Evolutionary conservation across 192 early-diverging fungal genomes (phyloP).

Genomic region (Tieghemiomyces parasiticus): DNA sequence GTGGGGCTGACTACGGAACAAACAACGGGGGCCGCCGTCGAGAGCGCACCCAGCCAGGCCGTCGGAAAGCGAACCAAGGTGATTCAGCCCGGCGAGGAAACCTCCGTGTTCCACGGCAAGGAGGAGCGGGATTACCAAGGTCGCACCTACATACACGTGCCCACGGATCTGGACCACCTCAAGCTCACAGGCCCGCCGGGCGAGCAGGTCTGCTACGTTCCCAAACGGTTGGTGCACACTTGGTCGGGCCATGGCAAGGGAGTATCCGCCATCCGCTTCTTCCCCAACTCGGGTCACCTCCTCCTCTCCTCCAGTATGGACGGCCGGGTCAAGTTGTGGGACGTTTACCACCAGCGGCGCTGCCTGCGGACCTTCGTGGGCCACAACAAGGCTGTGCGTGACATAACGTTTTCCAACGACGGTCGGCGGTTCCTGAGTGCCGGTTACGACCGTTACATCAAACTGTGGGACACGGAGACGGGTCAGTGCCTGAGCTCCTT

Average conservation of each 20-base stretch:
- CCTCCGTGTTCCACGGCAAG: conserved; percentile 75
- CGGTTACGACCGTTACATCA: conserved; percentile 82
- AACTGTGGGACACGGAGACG: conserved; percentile 98
- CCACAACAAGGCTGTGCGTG: conserved; percentile 85
- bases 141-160: conserved; percentile 91
- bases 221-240: conserved; percentile 75
- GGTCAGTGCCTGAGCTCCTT: conserved; percentile 71
- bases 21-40: conserved; percentile 29
- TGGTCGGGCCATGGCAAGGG: conserved; percentile 89
- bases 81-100: conserved; percentile 42
- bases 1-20: conserved; percentile 21
- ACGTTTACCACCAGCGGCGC: conserved; percentile 81
- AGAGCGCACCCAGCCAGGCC: conserved; percentile 2
- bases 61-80: background rate
- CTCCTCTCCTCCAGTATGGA: conserved; percentile 89
- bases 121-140: conserved; percentile 82
- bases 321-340: conserved; percentile 89
- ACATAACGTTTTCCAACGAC: conserved; percentile 79
- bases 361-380: conserved; percentile 78
- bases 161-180: conserved; percentile 63
- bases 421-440: conserved; percentile 73
- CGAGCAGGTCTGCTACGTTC: conserved; percentile 64
- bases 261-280: conserved; percentile 78
- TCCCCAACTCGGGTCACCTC: conserved; percentile 82
- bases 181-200: conserved; percentile 62